Conservation (phyloP, 495 filamentous ascomycete genomes). For the Podospora comata region DNA sequence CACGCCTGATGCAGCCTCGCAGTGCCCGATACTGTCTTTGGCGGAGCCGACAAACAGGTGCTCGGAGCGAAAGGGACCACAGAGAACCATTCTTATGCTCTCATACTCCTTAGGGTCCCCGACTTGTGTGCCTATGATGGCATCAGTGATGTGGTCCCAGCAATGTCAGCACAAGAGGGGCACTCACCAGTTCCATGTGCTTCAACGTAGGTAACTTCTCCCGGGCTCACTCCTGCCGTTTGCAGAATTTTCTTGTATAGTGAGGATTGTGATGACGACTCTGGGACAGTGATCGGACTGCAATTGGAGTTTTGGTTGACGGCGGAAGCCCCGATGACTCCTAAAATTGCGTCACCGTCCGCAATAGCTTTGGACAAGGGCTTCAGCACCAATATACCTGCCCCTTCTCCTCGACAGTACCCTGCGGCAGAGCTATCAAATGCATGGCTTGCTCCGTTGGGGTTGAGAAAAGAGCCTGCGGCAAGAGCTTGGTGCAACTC, state of each 20-base stretch:
- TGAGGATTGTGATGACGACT: slow-evolving; percentile 44
- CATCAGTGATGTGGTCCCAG: too few species aligned
- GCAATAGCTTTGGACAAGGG: slow-evolving; percentile 44
- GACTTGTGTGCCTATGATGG: slow-evolving; percentile 17
- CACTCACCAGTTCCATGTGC: slow-evolving; percentile 30
- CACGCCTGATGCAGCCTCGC: slow-evolving; percentile 51
- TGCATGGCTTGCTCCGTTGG: slow-evolving; percentile 46
- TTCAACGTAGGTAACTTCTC: slow-evolving; percentile 39
- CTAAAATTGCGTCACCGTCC: slow-evolving; percentile 53
- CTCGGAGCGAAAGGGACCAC: slow-evolving; percentile 19
- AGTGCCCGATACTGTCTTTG: slow-evolving; percentile 57
- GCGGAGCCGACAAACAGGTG: slow-evolving; percentile 51
- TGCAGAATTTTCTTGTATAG: slow-evolving; percentile 48
- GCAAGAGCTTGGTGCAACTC: slow-evolving; percentile 51
- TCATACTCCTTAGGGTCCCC: slow-evolving; percentile 38
- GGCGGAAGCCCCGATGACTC: slow-evolving; percentile 51
- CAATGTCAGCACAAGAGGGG: neutral
- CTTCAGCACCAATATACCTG: slow-evolving; percentile 55
- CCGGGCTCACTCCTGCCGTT: slow-evolving; percentile 41
- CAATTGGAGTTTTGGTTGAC: slow-evolving; percentile 54
- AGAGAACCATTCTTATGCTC: slow-evolving; percentile 35
- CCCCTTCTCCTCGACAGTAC: slow-evolving; percentile 60
- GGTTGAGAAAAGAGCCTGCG: slow-evolving; percentile 35
- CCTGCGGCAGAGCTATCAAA: slow-evolving; percentile 61
- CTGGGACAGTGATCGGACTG: slow-evolving; percentile 50